Base-by-base conservation (phyloP, 2,329 filamentous ascomycete species). In the Fusarium continuum region DNA sequence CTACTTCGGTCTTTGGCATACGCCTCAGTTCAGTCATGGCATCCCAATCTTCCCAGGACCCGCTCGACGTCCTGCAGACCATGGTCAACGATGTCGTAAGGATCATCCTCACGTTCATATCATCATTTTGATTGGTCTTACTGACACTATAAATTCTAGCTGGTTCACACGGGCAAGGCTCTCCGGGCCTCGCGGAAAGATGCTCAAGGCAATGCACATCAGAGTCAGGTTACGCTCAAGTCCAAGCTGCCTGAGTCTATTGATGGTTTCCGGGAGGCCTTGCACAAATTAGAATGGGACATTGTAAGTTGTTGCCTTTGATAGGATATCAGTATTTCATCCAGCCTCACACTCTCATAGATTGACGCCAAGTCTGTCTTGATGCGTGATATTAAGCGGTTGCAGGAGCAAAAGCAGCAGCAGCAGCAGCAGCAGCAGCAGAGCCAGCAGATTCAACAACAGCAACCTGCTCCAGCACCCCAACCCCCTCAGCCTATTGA, bases 161-260 rank as follows among this genome's bases (percentile, higher is more conserved):
- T 88, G 22, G 78, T 88, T 13, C 82, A 87, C 71, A 84, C 82
- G 3, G 85, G 84, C 14, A 88, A 85, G 70, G 83, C 84, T 16
- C 74, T 88, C 11, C 83, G 78, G 43, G 75, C 80, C 2, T 80
- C 80, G 31, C 75, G 76, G 25, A 81, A 78, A 63, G 81, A 84
- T 61, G 77, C 78, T 13, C 75, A 78, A 34, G 78, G 75, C 54
- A 76, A 76, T 36, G 57, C 76, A 14, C 68, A 70, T 14, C 73
- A 72, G 14, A 70, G 70, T 14, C 73, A 74, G 26, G 70, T 70
- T 61, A 70, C 67, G 32, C 72, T 68, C 69, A 77, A 78, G 48
- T 71, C 75, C 38, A 83, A 80, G 65, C 72, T 85, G 50, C 74
- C 78, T 26, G 80, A 83, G 35, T 77, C 78, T n/a, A 77, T 83